Evolutionary conservation across 1,139 yeast genomes (phyloP).

Genomic region (Suhomyces bribrorum): DNA sequence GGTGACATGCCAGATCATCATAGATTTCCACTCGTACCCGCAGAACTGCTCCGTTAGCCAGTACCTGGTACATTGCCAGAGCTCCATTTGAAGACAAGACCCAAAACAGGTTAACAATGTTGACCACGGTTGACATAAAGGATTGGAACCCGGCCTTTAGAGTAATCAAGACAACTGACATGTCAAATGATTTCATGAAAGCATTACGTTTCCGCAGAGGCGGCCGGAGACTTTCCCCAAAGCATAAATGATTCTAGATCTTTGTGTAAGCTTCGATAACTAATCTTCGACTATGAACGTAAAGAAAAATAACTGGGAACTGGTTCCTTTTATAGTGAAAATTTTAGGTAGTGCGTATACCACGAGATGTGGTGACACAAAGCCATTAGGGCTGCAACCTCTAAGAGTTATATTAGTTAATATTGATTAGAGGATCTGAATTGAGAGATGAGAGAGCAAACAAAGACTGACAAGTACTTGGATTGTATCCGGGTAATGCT

Average conservation of each 20-base stretch:
- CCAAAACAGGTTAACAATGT: conserved; percentile 16
- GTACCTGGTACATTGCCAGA: conserved; percentile 15
- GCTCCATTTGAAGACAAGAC: conserved; percentile 20
- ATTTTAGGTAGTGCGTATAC: conserved; percentile 12
- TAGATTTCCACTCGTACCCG: conserved; percentile 1
- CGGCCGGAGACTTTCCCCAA: conserved; percentile 98
- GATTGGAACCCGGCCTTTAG: background rate
- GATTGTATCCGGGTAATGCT: too few species aligned
- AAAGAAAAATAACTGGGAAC: conserved; percentile 23
- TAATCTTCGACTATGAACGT: conserved; percentile 74
- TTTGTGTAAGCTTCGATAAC: conserved; percentile 80
- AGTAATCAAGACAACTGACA: background rate
- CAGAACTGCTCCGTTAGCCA: background rate
- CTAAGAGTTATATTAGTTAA: background rate
- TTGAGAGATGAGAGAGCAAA: too few species aligned
- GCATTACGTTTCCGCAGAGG: conserved; percentile 62
- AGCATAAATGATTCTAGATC: conserved; percentile 47
- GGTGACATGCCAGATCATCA: conserved; percentile 4
- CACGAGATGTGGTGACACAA: background rate
- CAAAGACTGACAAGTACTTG: too few species aligned
- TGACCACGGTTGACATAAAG: background rate
- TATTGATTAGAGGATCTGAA: too few species aligned
- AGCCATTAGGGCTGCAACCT: conserved; percentile 15
- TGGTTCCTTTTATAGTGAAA: conserved; percentile 1
- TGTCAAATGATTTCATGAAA: conserved; percentile 35